Conservation (phyloP, 2,329 filamentous ascomycete genomes). For the Aspergillus arachidicola region DNA sequence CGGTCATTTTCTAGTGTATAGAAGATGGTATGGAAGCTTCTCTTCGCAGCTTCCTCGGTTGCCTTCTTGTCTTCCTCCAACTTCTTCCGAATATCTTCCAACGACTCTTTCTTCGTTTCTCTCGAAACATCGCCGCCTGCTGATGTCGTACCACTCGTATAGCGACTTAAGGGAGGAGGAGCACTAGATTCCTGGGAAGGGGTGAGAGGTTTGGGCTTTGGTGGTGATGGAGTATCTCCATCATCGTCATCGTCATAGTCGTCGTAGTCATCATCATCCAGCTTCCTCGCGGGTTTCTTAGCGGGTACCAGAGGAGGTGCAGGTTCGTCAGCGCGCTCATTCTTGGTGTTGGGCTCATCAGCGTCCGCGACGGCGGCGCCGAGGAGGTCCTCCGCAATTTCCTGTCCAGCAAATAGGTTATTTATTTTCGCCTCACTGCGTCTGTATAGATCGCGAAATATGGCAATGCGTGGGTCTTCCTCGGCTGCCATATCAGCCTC, state of each 20-base stretch:
- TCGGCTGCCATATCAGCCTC: constrained; percentile 63
- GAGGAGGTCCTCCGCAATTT: constrained; percentile 31
- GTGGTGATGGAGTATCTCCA: constrained; percentile 50
- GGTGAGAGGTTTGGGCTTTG: constrained; percentile 55
- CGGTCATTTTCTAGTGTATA: constrained; percentile 94
- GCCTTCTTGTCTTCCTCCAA: constrained; percentile 89
- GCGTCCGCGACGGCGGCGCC: constrained; percentile 54
- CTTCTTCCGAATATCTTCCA: constrained; percentile 89
- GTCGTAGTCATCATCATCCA: constrained; percentile 75
- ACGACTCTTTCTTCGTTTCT: constrained; percentile 61
- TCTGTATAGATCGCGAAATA: constrained; percentile 77
- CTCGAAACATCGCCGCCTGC: constrained; percentile 64
- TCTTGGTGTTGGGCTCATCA: constrained; percentile 35
- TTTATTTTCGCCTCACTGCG: constrained; percentile 76
- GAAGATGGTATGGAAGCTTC: constrained; percentile 90
- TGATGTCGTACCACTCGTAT: constrained; percentile 65
- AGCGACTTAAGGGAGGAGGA: constrained; percentile 70
- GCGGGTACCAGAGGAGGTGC: constrained; percentile 45
- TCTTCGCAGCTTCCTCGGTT: constrained; percentile 84
- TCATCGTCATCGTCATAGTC: constrained; percentile 65
- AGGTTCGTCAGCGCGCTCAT: constrained; percentile 54
- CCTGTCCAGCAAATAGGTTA: constrained; percentile 66
- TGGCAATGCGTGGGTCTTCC: constrained; percentile 67
- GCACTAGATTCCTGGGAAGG: constrained; percentile 60
- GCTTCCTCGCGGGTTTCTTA: constrained; percentile 69